Conservation (phyloP, 768 basidiomycete species). For the Suillus fuscotomentosus region DNA sequence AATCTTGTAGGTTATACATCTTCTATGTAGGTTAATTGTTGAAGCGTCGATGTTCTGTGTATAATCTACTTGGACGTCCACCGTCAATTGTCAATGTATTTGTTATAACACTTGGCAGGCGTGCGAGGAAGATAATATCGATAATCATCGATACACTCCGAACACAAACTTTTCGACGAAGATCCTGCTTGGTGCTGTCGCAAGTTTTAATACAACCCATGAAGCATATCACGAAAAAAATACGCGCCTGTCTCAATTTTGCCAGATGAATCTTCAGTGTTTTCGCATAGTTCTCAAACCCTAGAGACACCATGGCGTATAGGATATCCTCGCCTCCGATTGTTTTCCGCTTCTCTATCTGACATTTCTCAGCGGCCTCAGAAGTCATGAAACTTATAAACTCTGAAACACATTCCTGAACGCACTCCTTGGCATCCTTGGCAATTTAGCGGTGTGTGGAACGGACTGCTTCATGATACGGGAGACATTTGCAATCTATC, state of each 20-base stretch:
- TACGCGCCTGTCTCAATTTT: slow-evolving; percentile 75
- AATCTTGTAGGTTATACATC: neutral
- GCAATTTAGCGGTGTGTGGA: slow-evolving; percentile 92
- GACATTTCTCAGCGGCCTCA: slow-evolving; percentile 94
- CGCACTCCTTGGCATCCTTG: slow-evolving; percentile 97
- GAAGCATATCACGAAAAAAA: neutral
- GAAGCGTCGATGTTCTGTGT: neutral
- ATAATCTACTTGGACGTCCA: neutral
- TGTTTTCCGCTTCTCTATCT: slow-evolving; percentile 95
- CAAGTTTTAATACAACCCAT: neutral
- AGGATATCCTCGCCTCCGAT: slow-evolving; percentile 97
- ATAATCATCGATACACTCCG: too few relatives aligned
- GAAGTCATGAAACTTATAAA: slow-evolving; percentile 98
- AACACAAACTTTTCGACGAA: slow-evolving; percentile 10
- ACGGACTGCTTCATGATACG: slow-evolving; percentile 95
- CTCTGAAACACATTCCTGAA: slow-evolving; percentile 97
- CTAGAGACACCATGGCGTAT: slow-evolving; percentile 89
- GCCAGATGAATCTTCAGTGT: slow-evolving; percentile 90
- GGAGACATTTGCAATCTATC: slow-evolving; percentile 94
- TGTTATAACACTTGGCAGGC: neutral
- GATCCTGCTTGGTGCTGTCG: slow-evolving; percentile 27
- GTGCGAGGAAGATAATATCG: too few relatives aligned
- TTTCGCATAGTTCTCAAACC: slow-evolving; percentile 94
- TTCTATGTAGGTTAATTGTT: too few relatives aligned
- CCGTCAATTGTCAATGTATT: neutral